Base-by-base conservation (phyloP, 2,329 filamentous ascomycete species). In the Exophiala sp. region DNA sequence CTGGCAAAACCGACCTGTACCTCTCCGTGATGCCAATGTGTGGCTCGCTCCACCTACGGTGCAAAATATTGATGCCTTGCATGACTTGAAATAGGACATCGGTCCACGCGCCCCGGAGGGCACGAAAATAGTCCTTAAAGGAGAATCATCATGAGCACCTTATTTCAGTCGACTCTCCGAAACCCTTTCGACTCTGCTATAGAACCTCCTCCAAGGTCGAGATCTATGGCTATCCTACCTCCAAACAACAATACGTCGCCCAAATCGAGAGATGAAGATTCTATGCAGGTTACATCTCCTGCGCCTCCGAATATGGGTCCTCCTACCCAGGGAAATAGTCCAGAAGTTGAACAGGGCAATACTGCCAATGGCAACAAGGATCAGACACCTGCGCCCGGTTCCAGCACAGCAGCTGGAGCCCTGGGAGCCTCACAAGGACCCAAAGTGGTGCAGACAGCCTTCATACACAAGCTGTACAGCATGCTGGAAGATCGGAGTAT, bases 381-480 rank as follows among this genome's bases (percentile, higher is more conserved):
- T 54, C 60, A 47, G 32, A 60, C 18, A 32, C 53, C 47, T 39
- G 18, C 55, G 49, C 48, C 59, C 51, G 43, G 50, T 12, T 24
- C 46, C 42, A 50, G 24, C 36, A 49, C 54, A 49, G 40, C 53
- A 36, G 63, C 50, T 64, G 71, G 54, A 54, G 76, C 75, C 66
- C 77, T 74, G 66, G 70, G 72, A 50, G 73, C 75, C 44, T 86
- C 91, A 48, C 90, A 95, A 68, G 91, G 96, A 69, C 91, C 94
- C 55, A 99, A 99, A 74, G 92, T 96, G 41, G 91, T 97, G 12
- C 94, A 99, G 75, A 97, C 94, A 9, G 94, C 94, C 18, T 99
- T 99, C 67, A 97, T 99, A 62, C 94, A 99, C 72, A 99, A 99
- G 73, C 83, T 99, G 34, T 99, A 97, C 79, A 97, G 92, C 74